Evolutionary conservation across 441 rosid species (phyloP).

Genomic region (Jatropha podagrica): DNA sequence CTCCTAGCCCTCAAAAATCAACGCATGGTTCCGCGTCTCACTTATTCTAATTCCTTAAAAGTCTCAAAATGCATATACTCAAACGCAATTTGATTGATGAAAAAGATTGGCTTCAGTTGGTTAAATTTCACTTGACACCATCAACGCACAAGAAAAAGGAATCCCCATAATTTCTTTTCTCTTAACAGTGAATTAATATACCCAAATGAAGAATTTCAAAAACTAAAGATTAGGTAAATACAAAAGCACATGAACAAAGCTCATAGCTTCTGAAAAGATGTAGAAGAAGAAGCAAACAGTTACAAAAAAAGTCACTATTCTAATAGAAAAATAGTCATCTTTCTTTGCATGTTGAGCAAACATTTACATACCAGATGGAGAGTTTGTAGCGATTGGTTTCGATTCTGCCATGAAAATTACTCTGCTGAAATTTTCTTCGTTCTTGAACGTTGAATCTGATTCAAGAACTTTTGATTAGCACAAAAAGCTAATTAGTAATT

Average conservation of each 20-base stretch:
- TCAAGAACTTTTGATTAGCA: neutral
- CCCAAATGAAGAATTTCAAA: neutral
- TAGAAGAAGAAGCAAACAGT: neutral
- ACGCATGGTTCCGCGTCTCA: neutral
- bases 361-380: conserved; percentile 18
- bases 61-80: neutral
- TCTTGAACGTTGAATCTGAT: neutral
- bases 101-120: neutral
- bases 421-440: neutral
- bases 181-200: neutral
- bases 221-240: neutral
- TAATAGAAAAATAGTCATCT: neutral
- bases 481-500: too few species aligned
- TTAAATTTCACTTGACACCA: neutral
- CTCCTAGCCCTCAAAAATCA: neutral
- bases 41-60: neutral
- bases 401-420: conserved; percentile 28
- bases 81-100: neutral
- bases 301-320: neutral
- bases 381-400: conserved; percentile 20
- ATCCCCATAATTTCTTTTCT: neutral
- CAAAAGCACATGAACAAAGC: neutral
- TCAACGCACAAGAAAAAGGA: neutral
- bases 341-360: neutral
- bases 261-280: neutral